A percentile compares a stretch with the other conserved stretches of the same genome.
These are phyloP conservation scores for Magnaporthales sp. DNA, from an alignment of 2,329 filamentous ascomycete genomes.

Conservation along the genomic window DNA sequence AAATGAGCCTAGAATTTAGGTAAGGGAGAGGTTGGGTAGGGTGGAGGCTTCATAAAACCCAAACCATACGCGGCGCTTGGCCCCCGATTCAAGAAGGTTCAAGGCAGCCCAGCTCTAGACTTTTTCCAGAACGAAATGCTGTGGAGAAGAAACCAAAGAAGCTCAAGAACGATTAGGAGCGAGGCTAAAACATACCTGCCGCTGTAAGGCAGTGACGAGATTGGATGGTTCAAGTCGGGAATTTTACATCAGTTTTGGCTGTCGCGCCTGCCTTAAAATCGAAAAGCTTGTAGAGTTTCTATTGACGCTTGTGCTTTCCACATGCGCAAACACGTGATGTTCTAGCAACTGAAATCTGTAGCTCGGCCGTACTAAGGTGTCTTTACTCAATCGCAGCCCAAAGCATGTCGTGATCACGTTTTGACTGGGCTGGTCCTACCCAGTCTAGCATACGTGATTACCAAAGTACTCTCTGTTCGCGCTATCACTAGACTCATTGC, in stretches of 20 bases:
- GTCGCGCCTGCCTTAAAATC: not conserved
- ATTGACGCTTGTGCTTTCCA: not conserved
- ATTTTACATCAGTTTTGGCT: not conserved
- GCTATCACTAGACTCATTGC: not conserved
- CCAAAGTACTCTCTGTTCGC: not conserved
- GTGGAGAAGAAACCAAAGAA: not conserved
- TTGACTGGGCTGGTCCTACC: no score
- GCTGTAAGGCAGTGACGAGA: not conserved
- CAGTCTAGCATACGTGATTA: no score
- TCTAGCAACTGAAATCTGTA: no score
- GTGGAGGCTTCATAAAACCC: not conserved
- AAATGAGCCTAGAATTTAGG: not conserved
- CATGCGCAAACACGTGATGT: not conserved
- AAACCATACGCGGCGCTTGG: not conserved
- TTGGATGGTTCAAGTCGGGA: not conserved
- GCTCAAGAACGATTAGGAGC: not conserved
- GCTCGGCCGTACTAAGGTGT: no score
- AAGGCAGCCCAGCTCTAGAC: not conserved
- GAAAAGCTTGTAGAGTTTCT: not conserved
- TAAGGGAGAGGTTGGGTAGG: not conserved
- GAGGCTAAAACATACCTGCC: not conserved
- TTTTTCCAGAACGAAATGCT: not conserved
- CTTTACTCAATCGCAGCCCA: no score
- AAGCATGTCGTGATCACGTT: no score
- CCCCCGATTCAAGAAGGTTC: not conserved